Evolutionary conservation across 139 green algal genomes (phyloP).

Genomic region (Micromonas pusilla): DNA sequence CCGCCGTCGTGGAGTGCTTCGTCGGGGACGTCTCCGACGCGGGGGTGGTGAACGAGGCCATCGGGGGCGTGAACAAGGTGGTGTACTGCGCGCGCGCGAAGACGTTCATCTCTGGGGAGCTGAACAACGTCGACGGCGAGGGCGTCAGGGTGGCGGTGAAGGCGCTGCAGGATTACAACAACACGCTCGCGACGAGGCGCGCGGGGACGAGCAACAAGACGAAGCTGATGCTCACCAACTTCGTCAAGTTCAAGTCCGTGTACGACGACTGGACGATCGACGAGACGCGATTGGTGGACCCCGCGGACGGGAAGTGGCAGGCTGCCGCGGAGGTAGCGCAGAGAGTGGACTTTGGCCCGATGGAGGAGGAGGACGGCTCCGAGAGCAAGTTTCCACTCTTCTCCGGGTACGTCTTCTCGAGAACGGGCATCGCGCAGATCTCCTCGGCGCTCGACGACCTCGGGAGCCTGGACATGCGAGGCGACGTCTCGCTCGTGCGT

Average conservation of each 20-base stretch:
- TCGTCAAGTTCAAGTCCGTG: constrained; percentile 32
- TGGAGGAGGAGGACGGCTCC: neutral
- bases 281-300: neutral
- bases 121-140: constrained; percentile 37
- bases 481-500: neutral
- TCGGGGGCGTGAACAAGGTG: constrained; percentile 85
- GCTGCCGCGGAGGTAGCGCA: neutral
- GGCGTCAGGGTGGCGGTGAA: constrained; percentile 35
- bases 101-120: constrained; percentile 28
- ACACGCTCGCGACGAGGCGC: constrained; percentile 36
- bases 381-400: neutral
- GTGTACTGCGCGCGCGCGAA: constrained; percentile 40
- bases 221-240: constrained; percentile 50
- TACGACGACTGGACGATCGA: constrained; percentile 15
- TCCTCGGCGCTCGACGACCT: constrained; percentile 15
- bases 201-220: constrained; percentile 35
- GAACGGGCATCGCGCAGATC: neutral
- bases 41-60: constrained; percentile 56
- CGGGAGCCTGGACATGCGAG: neutral
- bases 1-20: constrained; percentile 66
- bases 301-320: neutral
- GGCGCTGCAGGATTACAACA: constrained; percentile 39
- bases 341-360: neutral
- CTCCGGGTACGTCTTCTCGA: constrained; percentile 7
- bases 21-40: constrained; percentile 78